phyloP scores from a whole-genome alignment of 192 early-diverging fungal species.

The Pilobolus umbonatus region DNA sequence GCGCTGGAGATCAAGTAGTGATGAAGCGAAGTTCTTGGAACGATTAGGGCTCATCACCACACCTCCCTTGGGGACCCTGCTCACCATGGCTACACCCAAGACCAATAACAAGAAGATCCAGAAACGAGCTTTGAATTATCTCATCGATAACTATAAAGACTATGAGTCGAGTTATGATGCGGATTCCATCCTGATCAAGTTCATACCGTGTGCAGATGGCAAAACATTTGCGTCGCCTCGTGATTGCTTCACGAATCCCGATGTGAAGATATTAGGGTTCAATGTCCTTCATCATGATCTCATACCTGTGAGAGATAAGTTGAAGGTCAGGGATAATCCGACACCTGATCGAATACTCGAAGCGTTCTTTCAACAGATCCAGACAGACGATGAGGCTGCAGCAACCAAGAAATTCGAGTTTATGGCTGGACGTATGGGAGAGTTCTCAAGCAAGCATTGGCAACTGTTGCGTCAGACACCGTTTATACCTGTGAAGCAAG shows the following conservation, averaged over 20 bases:
- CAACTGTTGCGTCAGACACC: conserved; percentile 35
- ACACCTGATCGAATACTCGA: conserved; percentile 31
- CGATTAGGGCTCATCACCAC: conserved; percentile 44
- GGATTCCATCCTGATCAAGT: conserved; percentile 39
- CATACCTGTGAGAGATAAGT: conserved; percentile 44
- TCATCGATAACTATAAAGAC: conserved; percentile 60
- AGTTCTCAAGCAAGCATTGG: conserved; percentile 57
- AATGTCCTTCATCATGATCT: conserved; percentile 54
- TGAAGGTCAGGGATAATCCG: conserved; percentile 66
- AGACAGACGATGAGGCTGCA: conserved; percentile 22
- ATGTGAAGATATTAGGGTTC: conserved; percentile 61
- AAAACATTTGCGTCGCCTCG: conserved; percentile 46
- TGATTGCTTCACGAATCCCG: conserved; percentile 61
- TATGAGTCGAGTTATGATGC: conserved; percentile 55
- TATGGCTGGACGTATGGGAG: conserved; percentile 56
- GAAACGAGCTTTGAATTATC: conserved; percentile 56
- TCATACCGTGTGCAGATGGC: conserved; percentile 53
- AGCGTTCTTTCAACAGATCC: conserved; percentile 31
- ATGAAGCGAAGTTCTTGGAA: conserved; percentile 44
- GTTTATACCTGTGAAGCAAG: conserved; percentile 60
- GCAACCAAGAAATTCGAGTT: conserved; percentile 64
- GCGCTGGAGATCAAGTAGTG: conserved; percentile 36
- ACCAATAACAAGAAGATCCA: conserved; percentile 29
- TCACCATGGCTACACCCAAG: conserved; percentile 35
- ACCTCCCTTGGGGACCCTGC: conserved; percentile 36